phyloP scores from a whole-genome alignment of 2,329 filamentous ascomycete genomes.

The Aureobasidium sp. region DNA sequence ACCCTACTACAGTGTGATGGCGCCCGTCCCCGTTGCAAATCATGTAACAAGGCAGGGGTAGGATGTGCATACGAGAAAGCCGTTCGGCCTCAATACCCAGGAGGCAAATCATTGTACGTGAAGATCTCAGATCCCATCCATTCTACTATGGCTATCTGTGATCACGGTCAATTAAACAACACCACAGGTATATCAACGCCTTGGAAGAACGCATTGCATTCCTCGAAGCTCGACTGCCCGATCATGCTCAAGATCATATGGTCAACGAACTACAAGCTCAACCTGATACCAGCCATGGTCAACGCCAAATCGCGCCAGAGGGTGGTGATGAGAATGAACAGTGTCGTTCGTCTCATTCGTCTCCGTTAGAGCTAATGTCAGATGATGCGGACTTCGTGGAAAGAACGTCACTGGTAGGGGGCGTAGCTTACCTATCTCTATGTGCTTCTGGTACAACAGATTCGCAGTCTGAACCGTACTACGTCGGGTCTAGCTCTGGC shows the following conservation, averaged over 20 bases:
- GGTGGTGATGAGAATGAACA: not conserved
- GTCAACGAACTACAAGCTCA: not conserved
- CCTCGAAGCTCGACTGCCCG: not conserved
- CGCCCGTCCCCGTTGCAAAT: not conserved
- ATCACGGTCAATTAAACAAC: not conserved
- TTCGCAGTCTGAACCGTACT: not conserved
- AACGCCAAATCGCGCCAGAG: not conserved
- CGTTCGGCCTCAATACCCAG: not conserved
- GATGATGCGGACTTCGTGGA: not conserved
- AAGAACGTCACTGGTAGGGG: not conserved
- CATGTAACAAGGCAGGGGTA: not conserved
- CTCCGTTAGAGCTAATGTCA: not conserved
- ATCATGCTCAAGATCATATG: not conserved
- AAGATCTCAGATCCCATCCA: too few relatives aligned
- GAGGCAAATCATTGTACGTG: not conserved
- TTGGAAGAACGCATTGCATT: not conserved
- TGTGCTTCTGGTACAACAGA: not conserved
- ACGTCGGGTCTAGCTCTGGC: not conserved
- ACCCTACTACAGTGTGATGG: not conserved
- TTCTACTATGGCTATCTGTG: not conserved
- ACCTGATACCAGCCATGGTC: not conserved
- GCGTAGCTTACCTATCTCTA: not conserved
- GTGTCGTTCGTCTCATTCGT: not conserved
- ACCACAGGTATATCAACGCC: not conserved
- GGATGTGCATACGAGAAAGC: not conserved